A percentile compares a stretch with the other conserved stretches of the same genome.
Conservation (phyloP, 768 basidiomycete genomes). For the Amylocystis lapponica region DNA sequence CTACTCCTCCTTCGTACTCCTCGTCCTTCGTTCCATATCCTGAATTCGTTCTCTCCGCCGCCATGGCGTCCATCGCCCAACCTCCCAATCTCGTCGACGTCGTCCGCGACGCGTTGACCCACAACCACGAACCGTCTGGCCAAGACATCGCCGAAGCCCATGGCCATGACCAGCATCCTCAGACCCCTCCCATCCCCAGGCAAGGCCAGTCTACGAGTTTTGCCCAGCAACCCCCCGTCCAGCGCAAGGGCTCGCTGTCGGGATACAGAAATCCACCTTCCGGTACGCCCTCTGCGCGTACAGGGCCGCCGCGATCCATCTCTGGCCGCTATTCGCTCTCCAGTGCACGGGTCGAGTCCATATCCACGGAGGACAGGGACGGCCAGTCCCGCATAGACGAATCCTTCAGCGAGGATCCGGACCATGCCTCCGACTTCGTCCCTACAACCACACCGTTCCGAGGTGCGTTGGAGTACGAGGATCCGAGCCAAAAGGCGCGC, state of each 20-base stretch:
- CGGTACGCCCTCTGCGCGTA: slow-evolving; percentile 54
- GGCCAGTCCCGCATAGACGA: slow-evolving; percentile 24
- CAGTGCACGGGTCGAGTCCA: slow-evolving; percentile 19
- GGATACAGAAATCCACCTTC: slow-evolving; percentile 9
- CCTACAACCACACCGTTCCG: slow-evolving; percentile 47
- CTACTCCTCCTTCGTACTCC: too few relatives aligned
- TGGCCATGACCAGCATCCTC: slow-evolving; percentile 14
- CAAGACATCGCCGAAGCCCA: slow-evolving; percentile 2
- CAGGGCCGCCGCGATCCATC: slow-evolving; percentile 69
- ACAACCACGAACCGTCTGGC: too few relatives aligned
- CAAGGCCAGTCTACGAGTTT: background rate
- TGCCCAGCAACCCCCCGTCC: background rate
- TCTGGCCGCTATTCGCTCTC: slow-evolving; percentile 58
- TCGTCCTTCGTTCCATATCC: too few relatives aligned
- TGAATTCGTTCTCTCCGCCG: too few relatives aligned
- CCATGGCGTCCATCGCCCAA: slow-evolving; percentile 19
- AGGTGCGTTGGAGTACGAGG: slow-evolving; percentile 49
- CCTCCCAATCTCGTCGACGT: slow-evolving; percentile 15
- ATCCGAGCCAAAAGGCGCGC: slow-evolving; percentile 30
- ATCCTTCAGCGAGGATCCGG: slow-evolving; percentile 31
- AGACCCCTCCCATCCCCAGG: slow-evolving; percentile 6
- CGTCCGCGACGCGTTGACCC: slow-evolving; percentile 13
- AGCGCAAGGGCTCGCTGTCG: slow-evolving; percentile 9
- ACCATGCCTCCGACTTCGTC: slow-evolving; percentile 28
- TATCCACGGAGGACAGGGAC: slow-evolving; percentile 17